phyloP scores from a whole-genome alignment of 441 rosid species.

The Theobroma grandiflorum region DNA sequence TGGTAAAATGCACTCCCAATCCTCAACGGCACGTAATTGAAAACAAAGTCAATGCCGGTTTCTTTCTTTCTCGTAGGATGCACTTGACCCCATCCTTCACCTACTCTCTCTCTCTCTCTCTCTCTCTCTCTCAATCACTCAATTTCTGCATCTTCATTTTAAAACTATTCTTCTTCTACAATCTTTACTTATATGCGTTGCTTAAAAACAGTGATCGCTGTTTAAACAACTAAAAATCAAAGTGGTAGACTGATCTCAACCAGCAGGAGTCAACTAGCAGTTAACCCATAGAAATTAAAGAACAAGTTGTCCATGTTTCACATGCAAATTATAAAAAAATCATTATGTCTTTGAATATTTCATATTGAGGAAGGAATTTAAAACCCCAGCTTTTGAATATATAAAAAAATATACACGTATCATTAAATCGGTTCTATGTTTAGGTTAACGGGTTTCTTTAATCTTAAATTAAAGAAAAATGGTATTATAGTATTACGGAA shows the following conservation, averaged over 20 bases:
- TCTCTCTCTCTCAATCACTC: not conserved
- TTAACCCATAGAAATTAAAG: not conserved
- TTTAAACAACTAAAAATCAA: not conserved
- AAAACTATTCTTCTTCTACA: not conserved
- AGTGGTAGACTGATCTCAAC: not conserved
- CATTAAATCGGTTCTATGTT: not conserved
- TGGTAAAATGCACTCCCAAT: slow-evolving; percentile 26
- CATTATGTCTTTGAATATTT: too few species aligned
- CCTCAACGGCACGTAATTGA: slow-evolving; percentile 40
- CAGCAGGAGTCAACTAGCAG: not conserved
- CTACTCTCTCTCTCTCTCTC: not conserved
- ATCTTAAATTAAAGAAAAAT: too few species aligned
- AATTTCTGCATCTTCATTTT: not conserved
- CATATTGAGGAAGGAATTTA: not conserved
- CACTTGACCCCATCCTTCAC: not conserved
- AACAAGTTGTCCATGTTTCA: not conserved
- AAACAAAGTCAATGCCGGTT: slow-evolving; percentile 20
- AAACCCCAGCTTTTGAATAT: not conserved
- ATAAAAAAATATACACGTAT: not conserved
- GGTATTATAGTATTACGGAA: too few species aligned
- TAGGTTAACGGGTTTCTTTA: too few species aligned
- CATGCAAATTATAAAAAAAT: not conserved
- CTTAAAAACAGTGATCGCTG: not conserved
- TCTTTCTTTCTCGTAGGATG: not conserved
- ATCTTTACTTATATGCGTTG: not conserved